phyloP scores from a whole-genome alignment of 2,329 filamentous ascomycete genomes.

The Sphaerulina populicola region DNA sequence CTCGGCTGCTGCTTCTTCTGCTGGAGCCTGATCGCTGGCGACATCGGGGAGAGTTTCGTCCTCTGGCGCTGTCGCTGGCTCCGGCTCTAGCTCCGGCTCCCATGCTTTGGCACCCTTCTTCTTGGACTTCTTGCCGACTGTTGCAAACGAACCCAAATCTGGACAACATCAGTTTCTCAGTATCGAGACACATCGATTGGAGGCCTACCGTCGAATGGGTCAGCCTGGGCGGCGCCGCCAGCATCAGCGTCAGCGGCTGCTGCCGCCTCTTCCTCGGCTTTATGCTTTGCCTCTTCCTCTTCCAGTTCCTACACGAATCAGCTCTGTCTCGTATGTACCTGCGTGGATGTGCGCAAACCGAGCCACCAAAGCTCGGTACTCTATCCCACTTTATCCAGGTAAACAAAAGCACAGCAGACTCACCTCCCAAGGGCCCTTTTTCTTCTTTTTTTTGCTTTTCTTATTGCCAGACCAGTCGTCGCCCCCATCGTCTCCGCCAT shows the following conservation, averaged over 20 bases:
- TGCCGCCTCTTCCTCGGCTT: conserved; percentile 29
- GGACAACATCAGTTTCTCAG: not conserved
- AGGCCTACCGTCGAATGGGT: conserved; percentile 22
- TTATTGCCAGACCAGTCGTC: conserved; percentile 35
- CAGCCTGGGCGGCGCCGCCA: conserved; percentile 23
- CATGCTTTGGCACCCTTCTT: conserved; percentile 18
- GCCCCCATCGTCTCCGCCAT: conserved; percentile 30
- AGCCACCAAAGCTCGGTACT: too few relatives aligned
- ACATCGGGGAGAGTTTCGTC: not conserved
- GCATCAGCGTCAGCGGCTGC: conserved; percentile 28
- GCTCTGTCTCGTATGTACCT: too few relatives aligned
- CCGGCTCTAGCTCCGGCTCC: conserved; percentile 19
- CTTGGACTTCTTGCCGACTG: conserved; percentile 33
- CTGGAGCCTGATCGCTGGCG: conserved; percentile 2
- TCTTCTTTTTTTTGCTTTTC: conserved; percentile 34
- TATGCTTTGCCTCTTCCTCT: conserved; percentile 34
- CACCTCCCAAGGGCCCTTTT: conserved; percentile 29
- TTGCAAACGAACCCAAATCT: conserved; percentile 35
- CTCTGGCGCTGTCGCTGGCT: conserved; percentile 9
- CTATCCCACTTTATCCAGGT: too few relatives aligned
- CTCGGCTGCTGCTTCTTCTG: conserved; percentile 17
- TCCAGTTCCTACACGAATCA: conserved; percentile 26
- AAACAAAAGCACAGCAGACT: too few relatives aligned
- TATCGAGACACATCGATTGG: not conserved
- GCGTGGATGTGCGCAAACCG: too few relatives aligned